These are phyloP conservation scores for Casuarina equisetifolia DNA, from an alignment of 306 rosid genomes.

Conservation along the genomic window DNA sequence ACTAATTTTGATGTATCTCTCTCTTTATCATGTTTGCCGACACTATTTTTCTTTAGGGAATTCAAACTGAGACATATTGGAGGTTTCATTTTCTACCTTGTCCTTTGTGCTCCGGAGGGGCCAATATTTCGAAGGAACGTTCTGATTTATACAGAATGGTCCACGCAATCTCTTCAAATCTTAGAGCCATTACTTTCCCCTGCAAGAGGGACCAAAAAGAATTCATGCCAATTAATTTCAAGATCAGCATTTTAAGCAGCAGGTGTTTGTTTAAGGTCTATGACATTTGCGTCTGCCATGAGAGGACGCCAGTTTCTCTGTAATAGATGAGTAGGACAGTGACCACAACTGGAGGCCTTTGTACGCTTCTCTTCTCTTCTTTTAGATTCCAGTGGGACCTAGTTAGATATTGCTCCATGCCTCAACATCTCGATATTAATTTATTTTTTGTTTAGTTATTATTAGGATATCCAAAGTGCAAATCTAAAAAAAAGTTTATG, in stretches of 20 bases:
- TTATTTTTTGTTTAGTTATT: too few relatives aligned
- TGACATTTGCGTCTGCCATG: not conserved
- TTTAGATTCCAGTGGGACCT: too few relatives aligned
- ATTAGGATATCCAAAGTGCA: too few relatives aligned
- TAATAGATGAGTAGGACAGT: too few relatives aligned
- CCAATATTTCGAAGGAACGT: not conserved
- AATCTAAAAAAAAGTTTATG: too few relatives aligned
- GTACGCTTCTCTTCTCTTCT: too few relatives aligned
- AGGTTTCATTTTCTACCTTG: not conserved
- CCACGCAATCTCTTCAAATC: slow-evolving; percentile 46
- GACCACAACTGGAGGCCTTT: too few relatives aligned
- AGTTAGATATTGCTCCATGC: too few relatives aligned
- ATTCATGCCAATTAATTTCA: slow-evolving; percentile 9
- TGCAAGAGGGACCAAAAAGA: slow-evolving; percentile 35
- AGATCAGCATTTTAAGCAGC: not conserved
- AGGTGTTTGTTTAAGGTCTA: not conserved
- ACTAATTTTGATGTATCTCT: too few relatives aligned
- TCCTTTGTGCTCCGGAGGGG: not conserved
- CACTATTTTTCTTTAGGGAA: slow-evolving; percentile 2
- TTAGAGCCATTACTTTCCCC: slow-evolving; percentile 32
- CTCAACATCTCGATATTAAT: too few relatives aligned
- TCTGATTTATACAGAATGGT: slow-evolving; percentile 12
- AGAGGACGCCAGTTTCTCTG: not conserved
- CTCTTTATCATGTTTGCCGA: slow-evolving; percentile 26
- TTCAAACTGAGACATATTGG: not conserved